phyloP scores from a whole-genome alignment of 2,329 filamentous ascomycete species.

The Ploettnerulaceae sp. region DNA sequence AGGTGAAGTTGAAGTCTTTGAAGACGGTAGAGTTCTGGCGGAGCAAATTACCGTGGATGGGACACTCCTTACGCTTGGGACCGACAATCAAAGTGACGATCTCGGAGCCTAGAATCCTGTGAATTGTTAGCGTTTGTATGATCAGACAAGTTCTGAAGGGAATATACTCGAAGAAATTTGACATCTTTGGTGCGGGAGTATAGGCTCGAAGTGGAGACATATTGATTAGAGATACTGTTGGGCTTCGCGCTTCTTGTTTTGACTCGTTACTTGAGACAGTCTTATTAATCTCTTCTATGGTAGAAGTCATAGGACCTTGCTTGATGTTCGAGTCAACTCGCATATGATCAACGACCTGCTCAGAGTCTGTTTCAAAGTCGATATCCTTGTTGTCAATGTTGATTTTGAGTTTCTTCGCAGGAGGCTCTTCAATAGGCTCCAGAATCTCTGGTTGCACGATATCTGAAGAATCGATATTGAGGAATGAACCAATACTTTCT shows the following conservation, averaged over 20 bases:
- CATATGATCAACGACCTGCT: neutral
- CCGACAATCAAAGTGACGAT: constrained; percentile 13
- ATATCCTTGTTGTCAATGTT: neutral
- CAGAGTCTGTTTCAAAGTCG: neutral
- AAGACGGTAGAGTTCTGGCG: constrained; percentile 4
- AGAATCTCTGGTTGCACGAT: too few relatives aligned
- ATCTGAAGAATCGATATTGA: too few relatives aligned
- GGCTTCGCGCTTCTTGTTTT: too few relatives aligned
- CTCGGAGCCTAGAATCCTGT: constrained; percentile 1
- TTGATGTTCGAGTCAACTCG: neutral
- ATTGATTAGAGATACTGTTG: neutral
- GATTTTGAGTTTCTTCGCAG: neutral
- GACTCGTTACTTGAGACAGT: too few relatives aligned
- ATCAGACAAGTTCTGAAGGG: neutral
- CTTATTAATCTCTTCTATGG: neutral
- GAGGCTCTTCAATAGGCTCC: too few relatives aligned
- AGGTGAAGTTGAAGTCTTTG: constrained; percentile 1
- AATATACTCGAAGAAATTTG: neutral
- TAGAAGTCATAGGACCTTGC: neutral
- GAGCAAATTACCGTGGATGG: constrained; percentile 7
- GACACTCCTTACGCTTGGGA: constrained; percentile 10
- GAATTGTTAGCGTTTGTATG: neutral
- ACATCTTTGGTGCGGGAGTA: neutral
- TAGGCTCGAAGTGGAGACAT: neutral
- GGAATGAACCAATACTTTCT: too few relatives aligned